These are phyloP conservation scores for Raphidocelis subcapitata DNA, from an alignment of 139 green algal species.

Conservation along the genomic window DNA sequence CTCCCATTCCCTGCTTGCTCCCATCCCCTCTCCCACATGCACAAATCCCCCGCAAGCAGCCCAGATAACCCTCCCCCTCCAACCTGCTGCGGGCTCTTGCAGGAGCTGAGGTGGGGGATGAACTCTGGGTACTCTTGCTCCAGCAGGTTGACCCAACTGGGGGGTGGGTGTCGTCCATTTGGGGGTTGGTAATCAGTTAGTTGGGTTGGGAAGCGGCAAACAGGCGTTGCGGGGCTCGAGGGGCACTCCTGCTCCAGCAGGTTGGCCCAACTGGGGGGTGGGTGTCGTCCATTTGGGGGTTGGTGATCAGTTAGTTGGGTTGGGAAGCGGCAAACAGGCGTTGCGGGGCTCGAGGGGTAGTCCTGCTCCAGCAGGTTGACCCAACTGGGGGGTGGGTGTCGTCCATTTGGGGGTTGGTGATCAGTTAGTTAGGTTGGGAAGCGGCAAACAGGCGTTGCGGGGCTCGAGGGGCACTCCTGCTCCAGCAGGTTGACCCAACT, in stretches of 20 bases:
- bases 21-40: no score
- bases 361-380: slow-evolving; percentile 53
- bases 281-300: not conserved
- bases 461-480: slow-evolving; percentile 40
- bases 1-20: no score
- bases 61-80: no score
- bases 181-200: no score
- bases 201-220: not conserved
- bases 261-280: not conserved
- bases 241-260: slow-evolving; percentile 61
- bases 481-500: slow-evolving; percentile 41
- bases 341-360: slow-evolving; percentile 20
- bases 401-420: no score
- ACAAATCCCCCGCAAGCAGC: no score
- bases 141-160: slow-evolving; percentile 25
- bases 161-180: not conserved
- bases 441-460: not conserved
- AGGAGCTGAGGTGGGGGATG: slow-evolving; percentile 61
- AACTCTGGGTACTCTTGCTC: slow-evolving; percentile 64
- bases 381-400: not conserved
- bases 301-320: no score
- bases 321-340: not conserved
- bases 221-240: not conserved
- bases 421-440: no score
- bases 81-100: slow-evolving; percentile 72